Conservation (phyloP, 345 rosid genomes). For the Ceriops decandra region DNA sequence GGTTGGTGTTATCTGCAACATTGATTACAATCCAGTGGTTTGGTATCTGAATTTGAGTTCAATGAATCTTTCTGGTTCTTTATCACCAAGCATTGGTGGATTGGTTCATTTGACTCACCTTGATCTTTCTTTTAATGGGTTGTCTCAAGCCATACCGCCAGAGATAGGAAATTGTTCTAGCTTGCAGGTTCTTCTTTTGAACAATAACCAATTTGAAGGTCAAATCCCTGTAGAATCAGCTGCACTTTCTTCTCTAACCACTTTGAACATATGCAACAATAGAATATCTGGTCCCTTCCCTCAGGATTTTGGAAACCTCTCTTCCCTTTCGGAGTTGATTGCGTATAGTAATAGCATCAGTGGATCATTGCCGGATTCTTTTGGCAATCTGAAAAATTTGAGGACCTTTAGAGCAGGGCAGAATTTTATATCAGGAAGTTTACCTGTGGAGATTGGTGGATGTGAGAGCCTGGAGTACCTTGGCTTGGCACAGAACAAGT, state of each 20-base stretch:
- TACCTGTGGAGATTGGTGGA: conserved; percentile 66
- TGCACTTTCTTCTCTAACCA: conserved; percentile 40
- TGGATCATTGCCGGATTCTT: conserved; percentile 59
- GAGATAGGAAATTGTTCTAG: conserved; percentile 61
- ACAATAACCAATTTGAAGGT: conserved; percentile 61
- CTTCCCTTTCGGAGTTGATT: conserved; percentile 52
- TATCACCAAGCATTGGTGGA: conserved; percentile 73
- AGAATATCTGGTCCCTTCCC: conserved; percentile 70
- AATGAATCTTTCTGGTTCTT: conserved; percentile 62
- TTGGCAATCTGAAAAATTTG: conserved; percentile 60
- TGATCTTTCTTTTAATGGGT: conserved; percentile 62
- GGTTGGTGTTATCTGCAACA: conserved; percentile 66
- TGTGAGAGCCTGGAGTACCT: conserved; percentile 61
- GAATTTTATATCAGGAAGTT: conserved; percentile 76
- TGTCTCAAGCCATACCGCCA: conserved; percentile 53
- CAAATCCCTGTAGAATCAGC: conserved; percentile 55
- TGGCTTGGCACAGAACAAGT: conserved; percentile 80
- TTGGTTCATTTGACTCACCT: conserved; percentile 55
- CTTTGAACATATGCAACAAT: conserved; percentile 67
- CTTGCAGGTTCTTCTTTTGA: conserved; percentile 49
- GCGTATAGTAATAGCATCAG: conserved; percentile 69
- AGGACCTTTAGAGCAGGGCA: conserved; percentile 70
- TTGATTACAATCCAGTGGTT: conserved; percentile 45
- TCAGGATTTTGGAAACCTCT: conserved; percentile 57
- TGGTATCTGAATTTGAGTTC: conserved; percentile 46